phyloP scores from a whole-genome alignment of 345 rosid genomes.

The Citrus sp. region DNA sequence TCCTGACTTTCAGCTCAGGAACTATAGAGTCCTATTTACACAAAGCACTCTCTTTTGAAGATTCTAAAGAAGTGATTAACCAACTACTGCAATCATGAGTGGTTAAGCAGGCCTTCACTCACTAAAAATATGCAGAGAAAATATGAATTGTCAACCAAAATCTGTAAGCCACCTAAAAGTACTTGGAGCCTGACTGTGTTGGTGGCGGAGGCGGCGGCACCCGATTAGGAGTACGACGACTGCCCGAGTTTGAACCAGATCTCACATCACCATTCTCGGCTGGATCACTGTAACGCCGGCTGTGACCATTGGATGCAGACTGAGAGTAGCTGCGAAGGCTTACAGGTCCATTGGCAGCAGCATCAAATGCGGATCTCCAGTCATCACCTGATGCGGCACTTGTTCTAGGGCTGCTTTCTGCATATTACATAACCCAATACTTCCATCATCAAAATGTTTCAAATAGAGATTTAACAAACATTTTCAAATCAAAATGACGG shows the following conservation, averaged over 20 bases:
- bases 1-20: constrained; percentile 15
- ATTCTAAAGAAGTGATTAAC: not conserved
- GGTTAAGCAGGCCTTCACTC: constrained; percentile 15
- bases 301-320: constrained; percentile 55
- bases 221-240: constrained; percentile 75
- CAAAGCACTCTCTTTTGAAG: constrained; percentile 7
- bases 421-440: not conserved
- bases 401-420: constrained; percentile 86
- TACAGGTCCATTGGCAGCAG: constrained; percentile 64
- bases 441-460: not conserved
- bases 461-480: not conserved
- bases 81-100: not conserved
- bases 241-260: constrained; percentile 41
- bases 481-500: no score
- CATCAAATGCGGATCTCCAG: constrained; percentile 87
- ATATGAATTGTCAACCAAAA: constrained; percentile 2
- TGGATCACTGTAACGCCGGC: constrained; percentile 50
- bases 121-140: constrained; percentile 1
- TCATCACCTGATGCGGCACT: constrained; percentile 64
- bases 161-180: constrained; percentile 8
- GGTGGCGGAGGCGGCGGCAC: constrained; percentile 66
- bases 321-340: constrained; percentile 30
- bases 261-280: constrained; percentile 66
- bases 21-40: constrained; percentile 30
- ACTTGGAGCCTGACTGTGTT: constrained; percentile 34